phyloP scores from a whole-genome alignment of 176 grass and related monocot species.

The Stipa capillata region DNA sequence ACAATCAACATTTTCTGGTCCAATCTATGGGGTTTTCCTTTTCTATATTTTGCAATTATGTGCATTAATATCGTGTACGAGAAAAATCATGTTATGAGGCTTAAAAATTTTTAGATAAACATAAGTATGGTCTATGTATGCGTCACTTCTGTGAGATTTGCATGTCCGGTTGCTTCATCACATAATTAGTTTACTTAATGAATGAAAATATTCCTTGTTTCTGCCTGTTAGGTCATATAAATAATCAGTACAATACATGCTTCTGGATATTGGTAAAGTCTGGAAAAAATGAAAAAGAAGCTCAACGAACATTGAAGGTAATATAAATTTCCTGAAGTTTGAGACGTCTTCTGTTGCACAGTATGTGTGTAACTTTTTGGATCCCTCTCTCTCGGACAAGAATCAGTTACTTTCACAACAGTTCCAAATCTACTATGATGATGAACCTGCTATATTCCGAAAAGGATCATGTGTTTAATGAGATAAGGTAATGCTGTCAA shows the following conservation, averaged over 20 bases:
- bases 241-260: slow-evolving; percentile 78
- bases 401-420: slow-evolving; percentile 55
- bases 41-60: neutral
- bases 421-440: slow-evolving; percentile 52
- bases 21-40: neutral
- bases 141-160: neutral
- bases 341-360: neutral
- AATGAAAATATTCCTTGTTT: neutral
- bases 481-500: slow-evolving; percentile 34
- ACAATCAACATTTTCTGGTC: neutral
- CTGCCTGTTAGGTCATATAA: slow-evolving; percentile 58
- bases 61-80: neutral
- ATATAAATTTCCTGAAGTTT: neutral
- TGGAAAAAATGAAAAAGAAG: slow-evolving; percentile 62
- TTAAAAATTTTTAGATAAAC: neutral
- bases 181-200: neutral
- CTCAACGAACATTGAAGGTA: slow-evolving; percentile 61
- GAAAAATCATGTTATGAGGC: neutral
- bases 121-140: neutral
- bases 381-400: slow-evolving; percentile 31
- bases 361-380: neutral
- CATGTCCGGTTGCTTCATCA: neutral
- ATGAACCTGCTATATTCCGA: slow-evolving; percentile 48
- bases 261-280: slow-evolving; percentile 83
- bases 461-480: slow-evolving; percentile 62